Evolutionary conservation across 371 early-diverging fungal genomes (phyloP).

Genomic region (Spraguea lophii): DNA sequence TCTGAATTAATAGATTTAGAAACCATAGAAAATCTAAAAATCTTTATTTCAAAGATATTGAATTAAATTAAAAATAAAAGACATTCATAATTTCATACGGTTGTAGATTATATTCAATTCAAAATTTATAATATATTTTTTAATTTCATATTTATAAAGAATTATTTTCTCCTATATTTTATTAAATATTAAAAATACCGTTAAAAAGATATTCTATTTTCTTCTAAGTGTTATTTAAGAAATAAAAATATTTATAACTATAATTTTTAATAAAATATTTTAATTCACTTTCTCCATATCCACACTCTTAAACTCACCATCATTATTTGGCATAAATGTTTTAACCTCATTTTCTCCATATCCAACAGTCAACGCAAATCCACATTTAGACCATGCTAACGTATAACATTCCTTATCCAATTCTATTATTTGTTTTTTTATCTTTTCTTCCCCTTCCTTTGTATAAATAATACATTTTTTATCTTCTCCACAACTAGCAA

Average conservation of each 20-base stretch:
- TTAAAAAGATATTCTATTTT: too few relatives aligned
- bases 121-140: too few relatives aligned
- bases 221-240: too few relatives aligned
- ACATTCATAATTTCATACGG: too few relatives aligned
- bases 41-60: too few relatives aligned
- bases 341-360: slow-evolving; percentile 36
- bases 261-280: not conserved
- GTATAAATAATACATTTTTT: slow-evolving; percentile 28
- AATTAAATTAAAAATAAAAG: too few relatives aligned
- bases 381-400: slow-evolving; percentile 35
- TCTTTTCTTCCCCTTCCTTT: slow-evolving; percentile 1
- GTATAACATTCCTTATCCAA: slow-evolving; percentile 29
- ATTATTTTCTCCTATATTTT: too few relatives aligned
- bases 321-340: slow-evolving; percentile 26
- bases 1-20: too few relatives aligned
- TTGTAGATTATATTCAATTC: too few relatives aligned
- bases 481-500: slow-evolving; percentile 43
- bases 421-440: slow-evolving; percentile 14
- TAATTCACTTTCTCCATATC: not conserved
- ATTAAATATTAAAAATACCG: too few relatives aligned
- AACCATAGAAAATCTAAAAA: too few relatives aligned
- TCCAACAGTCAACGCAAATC: slow-evolving; percentile 40
- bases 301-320: slow-evolving; percentile 29
- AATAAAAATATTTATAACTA: not conserved
- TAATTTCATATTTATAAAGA: too few relatives aligned